A percentile compares a stretch with the other conserved stretches of the same genome.
Conservation (phyloP, 371 early-diverging fungal species). For the Apophysomyces trapeziformis region DNA sequence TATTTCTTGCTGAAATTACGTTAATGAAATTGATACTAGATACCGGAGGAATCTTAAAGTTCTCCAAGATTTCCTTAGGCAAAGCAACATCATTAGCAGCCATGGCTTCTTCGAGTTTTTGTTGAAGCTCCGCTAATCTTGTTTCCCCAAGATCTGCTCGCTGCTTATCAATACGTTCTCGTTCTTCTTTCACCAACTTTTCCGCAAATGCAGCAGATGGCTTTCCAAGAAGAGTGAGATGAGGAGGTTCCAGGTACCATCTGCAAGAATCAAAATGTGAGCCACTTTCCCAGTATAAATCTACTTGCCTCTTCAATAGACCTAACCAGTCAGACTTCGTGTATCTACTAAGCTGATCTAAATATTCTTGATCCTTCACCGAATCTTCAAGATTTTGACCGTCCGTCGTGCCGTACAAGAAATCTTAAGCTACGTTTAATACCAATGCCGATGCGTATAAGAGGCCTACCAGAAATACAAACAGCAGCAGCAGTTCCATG, state of each 20-base stretch:
- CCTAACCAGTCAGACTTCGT: constrained; percentile 57
- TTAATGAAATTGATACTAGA: constrained; percentile 66
- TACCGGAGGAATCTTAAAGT: constrained; percentile 62
- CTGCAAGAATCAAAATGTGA: constrained; percentile 22
- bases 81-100: constrained; percentile 59
- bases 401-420: constrained; percentile 61
- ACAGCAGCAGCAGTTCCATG: constrained; percentile 50
- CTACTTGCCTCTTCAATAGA: constrained; percentile 53
- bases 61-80: constrained; percentile 62
- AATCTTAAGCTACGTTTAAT: constrained; percentile 39
- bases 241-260: constrained; percentile 60
- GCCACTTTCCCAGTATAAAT: background rate
- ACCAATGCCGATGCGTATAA: background rate
- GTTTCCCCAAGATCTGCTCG: constrained; percentile 54
- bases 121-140: constrained; percentile 55
- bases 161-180: constrained; percentile 59
- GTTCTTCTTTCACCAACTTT: constrained; percentile 59
- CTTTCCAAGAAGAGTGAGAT: constrained; percentile 59
- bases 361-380: constrained; percentile 53
- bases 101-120: constrained; percentile 56
- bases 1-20: constrained; percentile 61
- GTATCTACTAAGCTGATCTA: constrained; percentile 51
- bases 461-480: constrained; percentile 36
- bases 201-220: constrained; percentile 68
- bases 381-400: constrained; percentile 57